Evolutionary conservation across 1,139 yeast species (phyloP).

Genomic region (Wickerhamomyces sp.): DNA sequence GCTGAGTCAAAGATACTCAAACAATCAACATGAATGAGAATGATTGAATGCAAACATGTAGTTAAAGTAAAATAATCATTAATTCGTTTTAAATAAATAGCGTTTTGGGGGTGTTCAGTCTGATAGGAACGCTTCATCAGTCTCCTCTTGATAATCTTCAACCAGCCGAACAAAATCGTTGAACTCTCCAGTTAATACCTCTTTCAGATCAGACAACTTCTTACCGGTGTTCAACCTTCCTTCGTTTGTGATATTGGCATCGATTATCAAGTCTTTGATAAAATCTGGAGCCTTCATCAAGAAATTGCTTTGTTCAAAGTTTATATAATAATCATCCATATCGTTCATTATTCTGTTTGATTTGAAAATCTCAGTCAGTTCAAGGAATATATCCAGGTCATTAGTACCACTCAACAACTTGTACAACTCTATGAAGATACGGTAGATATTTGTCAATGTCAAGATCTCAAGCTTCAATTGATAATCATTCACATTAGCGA

Average conservation of each 20-base stretch:
- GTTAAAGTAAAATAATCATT: too few relatives aligned
- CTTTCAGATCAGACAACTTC: background rate
- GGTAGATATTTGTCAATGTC: conserved; percentile 12
- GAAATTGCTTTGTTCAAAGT: conserved; percentile 3
- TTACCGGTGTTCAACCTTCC: background rate
- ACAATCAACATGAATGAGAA: conserved; percentile 6
- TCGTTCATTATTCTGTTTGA: conserved; percentile 10
- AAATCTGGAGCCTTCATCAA: conserved; percentile 12
- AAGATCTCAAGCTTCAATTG: conserved; percentile 6
- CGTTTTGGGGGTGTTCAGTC: background rate
- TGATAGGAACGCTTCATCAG: conserved; percentile 2
- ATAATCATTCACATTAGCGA: background rate
- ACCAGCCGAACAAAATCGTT: conserved; percentile 7
- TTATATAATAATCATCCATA: background rate
- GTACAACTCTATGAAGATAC: conserved; percentile 5
- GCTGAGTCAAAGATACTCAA: conserved; percentile 67
- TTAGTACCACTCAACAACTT: conserved; percentile 15
- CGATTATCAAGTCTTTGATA: conserved; percentile 11
- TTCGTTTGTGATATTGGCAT: conserved; percentile 13
- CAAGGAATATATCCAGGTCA: conserved; percentile 9
- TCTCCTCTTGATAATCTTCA: conserved; percentile 6
- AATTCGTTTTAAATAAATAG: too few relatives aligned
- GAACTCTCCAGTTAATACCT: conserved; percentile 6
- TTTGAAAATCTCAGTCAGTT: conserved; percentile 8
- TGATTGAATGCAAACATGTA: too few relatives aligned